Evolutionary conservation across 148 eudicot genomes (phyloP).

Genomic region (Amaranthus palmeri): DNA sequence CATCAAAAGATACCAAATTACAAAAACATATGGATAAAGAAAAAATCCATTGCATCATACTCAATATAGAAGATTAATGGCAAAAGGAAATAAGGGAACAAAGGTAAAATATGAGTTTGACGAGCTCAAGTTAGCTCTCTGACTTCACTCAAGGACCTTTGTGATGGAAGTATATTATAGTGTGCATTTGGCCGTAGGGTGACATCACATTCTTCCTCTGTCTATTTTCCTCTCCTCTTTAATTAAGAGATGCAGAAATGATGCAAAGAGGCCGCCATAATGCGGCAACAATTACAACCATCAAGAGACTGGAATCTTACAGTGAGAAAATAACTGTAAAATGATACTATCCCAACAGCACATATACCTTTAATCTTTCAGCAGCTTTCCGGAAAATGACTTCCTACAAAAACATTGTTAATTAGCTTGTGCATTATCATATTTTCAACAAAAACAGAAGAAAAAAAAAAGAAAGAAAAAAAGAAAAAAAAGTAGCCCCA

Average conservation of each 20-base stretch:
- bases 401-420: conserved; percentile 45
- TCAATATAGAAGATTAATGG: neutral
- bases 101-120: neutral
- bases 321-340: conserved; percentile 17
- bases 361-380: conserved; percentile 60
- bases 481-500: too few species aligned
- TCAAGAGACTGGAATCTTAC: conserved; percentile 18
- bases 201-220: neutral
- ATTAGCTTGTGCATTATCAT: conserved; percentile 13
- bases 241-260: conserved; percentile 4
- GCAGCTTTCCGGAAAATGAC: conserved; percentile 63
- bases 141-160: neutral
- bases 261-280: neutral
- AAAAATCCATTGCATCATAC: neutral
- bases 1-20: conserved; percentile 5
- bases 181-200: neutral
- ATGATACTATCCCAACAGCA: conserved; percentile 13
- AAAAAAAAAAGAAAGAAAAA: neutral
- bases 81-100: neutral
- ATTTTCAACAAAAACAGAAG: conserved; percentile 3
- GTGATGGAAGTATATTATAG: neutral
- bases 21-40: neutral
- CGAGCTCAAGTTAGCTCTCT: neutral
- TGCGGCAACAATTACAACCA: conserved; percentile 11
- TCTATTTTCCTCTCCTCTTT: neutral